Conservation (phyloP, 2,329 filamentous ascomycete genomes). For the Alternaria brassicae region DNA sequence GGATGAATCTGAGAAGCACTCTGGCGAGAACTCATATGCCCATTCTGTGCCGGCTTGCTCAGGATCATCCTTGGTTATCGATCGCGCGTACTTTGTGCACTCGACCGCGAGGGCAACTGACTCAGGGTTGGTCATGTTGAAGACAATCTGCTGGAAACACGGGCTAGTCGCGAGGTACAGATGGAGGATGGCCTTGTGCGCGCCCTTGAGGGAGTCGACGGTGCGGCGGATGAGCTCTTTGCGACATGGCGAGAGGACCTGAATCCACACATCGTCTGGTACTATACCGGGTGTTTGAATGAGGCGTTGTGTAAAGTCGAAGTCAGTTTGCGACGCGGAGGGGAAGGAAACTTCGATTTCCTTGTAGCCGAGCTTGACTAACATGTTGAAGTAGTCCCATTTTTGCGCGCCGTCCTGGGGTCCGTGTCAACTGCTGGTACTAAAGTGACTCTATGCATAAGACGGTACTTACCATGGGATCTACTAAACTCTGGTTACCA, state of each 20-base stretch:
- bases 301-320: conserved; percentile 88
- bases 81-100: conserved; percentile 85
- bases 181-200: conserved; percentile 93
- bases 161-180: conserved; percentile 96
- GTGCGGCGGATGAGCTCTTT: conserved; percentile 89
- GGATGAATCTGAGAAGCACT: conserved; percentile 88
- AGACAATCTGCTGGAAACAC: conserved; percentile 92
- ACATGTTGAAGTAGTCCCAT: conserved; percentile 93
- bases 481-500: conserved; percentile 90
- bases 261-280: conserved; percentile 88
- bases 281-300: conserved; percentile 83
- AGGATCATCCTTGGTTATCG: conserved; percentile 83
- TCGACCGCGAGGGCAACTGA: conserved; percentile 81
- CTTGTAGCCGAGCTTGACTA: conserved; percentile 91
- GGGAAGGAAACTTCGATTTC: conserved; percentile 98
- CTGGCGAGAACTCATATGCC: conserved; percentile 84
- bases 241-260: conserved; percentile 90
- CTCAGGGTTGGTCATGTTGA: conserved; percentile 84
- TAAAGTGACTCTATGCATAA: not conserved
- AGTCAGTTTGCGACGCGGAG: conserved; percentile 92
- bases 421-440: not conserved
- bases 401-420: conserved; percentile 89
- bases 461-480: conserved; percentile 77
- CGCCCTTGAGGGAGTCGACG: conserved; percentile 84
- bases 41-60: conserved; percentile 66